Percentiles rank a stretch among this genome's conserved stretches.
Evolutionary conservation across 2,329 filamentous ascomycete species (phyloP).

Genomic region (Claviceps sp.): DNA sequence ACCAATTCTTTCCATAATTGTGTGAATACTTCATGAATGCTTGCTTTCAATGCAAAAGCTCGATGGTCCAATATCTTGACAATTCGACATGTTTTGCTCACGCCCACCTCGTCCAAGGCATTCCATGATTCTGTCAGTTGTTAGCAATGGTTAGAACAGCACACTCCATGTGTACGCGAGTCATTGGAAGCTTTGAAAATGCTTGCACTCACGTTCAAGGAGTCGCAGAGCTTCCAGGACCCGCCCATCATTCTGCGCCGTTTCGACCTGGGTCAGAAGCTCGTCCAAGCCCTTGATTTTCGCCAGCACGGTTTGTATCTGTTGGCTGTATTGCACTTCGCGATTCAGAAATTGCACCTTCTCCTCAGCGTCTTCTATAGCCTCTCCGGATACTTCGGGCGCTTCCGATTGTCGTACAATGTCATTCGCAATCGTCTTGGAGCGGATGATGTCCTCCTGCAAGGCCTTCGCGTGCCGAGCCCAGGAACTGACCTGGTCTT

Average conservation of each 20-base stretch:
- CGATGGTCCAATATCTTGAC: slow-evolving; percentile 53
- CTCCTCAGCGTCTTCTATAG: slow-evolving; percentile 37
- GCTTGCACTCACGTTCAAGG: slow-evolving; percentile 37
- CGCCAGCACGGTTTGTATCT: slow-evolving; percentile 37
- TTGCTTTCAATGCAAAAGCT: slow-evolving; percentile 50
- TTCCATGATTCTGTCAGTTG: slow-evolving; percentile 35
- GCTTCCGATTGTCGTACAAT: slow-evolving; percentile 68
- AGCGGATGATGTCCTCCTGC: slow-evolving; percentile 72
- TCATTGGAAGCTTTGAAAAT: not conserved
- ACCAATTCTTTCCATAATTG: slow-evolving; percentile 61
- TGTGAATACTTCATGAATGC: slow-evolving; percentile 52
- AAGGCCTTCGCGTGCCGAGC: slow-evolving; percentile 71
- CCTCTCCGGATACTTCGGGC: slow-evolving; percentile 38
- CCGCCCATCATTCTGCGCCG: slow-evolving; percentile 37
- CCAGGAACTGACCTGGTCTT: slow-evolving; percentile 74
- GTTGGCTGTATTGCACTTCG: slow-evolving; percentile 45
- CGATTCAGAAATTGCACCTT: slow-evolving; percentile 42
- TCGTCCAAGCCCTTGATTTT: slow-evolving; percentile 44
- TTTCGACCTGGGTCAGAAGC: slow-evolving; percentile 49
- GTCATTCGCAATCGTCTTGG: slow-evolving; percentile 64
- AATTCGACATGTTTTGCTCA: slow-evolving; percentile 47
- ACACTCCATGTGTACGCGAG: not conserved
- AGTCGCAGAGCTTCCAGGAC: slow-evolving; percentile 43
- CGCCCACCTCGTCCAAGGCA: slow-evolving; percentile 44
- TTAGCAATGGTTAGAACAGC: slow-evolving; percentile 7